phyloP scores from a whole-genome alignment of 2,329 filamentous ascomycete species.

The Exophiala sideris region DNA sequence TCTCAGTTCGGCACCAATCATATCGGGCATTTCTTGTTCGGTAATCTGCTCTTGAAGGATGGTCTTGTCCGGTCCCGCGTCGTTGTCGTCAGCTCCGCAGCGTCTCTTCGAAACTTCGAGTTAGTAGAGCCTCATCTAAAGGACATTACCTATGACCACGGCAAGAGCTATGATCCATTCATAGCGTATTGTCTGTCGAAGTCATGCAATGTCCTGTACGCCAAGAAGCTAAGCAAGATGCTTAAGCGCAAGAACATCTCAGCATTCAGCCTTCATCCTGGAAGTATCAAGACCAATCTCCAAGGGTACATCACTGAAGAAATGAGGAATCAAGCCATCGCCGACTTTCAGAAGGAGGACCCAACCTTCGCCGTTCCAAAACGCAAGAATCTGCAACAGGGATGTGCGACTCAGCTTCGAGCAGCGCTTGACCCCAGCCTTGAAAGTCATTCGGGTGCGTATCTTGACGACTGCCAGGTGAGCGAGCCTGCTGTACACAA shows the following conservation, averaged over 20 bases:
- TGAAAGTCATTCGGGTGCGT: constrained; percentile 28
- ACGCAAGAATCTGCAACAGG: constrained; percentile 30
- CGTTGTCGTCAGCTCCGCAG: constrained; percentile 32
- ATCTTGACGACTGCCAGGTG: constrained; percentile 43
- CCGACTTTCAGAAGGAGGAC: constrained; percentile 7
- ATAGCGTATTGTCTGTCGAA: constrained; percentile 46
- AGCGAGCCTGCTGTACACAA: constrained; percentile 15
- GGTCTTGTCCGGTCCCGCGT: constrained; percentile 26
- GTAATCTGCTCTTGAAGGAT: constrained; percentile 37
- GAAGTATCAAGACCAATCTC: constrained; percentile 21
- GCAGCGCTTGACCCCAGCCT: constrained; percentile 34
- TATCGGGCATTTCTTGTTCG: constrained; percentile 40
- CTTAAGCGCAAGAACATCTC: constrained; percentile 6
- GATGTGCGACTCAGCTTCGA: constrained; percentile 34
- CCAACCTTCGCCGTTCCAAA: constrained; percentile 12
- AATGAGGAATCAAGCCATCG: constrained; percentile 7
- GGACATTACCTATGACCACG: constrained; percentile 35
- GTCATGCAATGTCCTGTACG: constrained; percentile 44
- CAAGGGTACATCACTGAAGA: constrained; percentile 17
- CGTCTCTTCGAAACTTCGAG: constrained; percentile 9
- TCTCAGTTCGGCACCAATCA: constrained; percentile 40
- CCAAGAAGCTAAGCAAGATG: constrained; percentile 11
- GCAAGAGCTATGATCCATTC: constrained; percentile 35
- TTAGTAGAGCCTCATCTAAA: constrained; percentile 31
- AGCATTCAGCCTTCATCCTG: constrained; percentile 20